Percentiles rank a stretch among this genome's conserved stretches.
phyloP scores from a whole-genome alignment of 164 flowering plant species.

The Saururus chinensis region DNA sequence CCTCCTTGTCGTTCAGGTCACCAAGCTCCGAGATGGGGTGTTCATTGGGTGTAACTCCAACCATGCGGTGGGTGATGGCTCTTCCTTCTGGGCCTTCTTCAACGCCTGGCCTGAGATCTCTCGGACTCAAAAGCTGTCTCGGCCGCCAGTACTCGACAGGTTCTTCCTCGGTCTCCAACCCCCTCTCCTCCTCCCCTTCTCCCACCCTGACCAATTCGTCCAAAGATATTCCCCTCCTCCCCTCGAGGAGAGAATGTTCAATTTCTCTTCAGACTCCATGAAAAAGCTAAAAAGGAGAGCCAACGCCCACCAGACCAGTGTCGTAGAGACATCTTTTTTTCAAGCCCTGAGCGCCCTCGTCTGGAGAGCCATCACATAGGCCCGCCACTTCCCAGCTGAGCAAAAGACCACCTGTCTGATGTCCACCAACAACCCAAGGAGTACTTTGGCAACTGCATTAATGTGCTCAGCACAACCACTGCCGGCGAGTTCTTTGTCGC shows the following conservation, averaged over 20 bases:
- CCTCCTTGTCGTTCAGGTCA: too few relatives aligned
- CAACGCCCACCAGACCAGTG: constrained; percentile 2
- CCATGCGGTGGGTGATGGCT: constrained; percentile 43
- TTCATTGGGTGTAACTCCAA: too few relatives aligned
- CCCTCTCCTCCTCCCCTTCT: constrained; percentile 3
- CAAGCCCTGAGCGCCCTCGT: constrained; percentile 7
- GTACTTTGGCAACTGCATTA: constrained; percentile 41
- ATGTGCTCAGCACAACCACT: neutral
- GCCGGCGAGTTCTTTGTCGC: constrained; percentile 42
- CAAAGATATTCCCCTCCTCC: neutral
- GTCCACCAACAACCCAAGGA: constrained; percentile 15
- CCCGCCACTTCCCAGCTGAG: constrained; percentile 17
- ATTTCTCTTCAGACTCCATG: constrained; percentile 12
- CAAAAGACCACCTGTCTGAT: constrained; percentile 26
- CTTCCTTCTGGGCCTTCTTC: constrained; percentile 47
- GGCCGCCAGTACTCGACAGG: constrained; percentile 16
- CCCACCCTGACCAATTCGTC: too few relatives aligned
- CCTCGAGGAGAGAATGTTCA: constrained; percentile 17
- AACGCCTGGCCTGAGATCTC: constrained; percentile 35
- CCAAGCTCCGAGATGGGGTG: too few relatives aligned
- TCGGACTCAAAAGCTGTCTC: constrained; percentile 2
- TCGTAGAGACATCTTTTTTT: constrained; percentile 3
- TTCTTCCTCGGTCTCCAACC: constrained; percentile 10
- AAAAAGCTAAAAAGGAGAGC: constrained; percentile 22
- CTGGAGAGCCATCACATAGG: constrained; percentile 8